Evolutionary conservation across 2,329 filamentous ascomycete genomes (phyloP), one percentile per base, ranked within the genome.

Genomic region (Verticillium klebahnii): DNA sequence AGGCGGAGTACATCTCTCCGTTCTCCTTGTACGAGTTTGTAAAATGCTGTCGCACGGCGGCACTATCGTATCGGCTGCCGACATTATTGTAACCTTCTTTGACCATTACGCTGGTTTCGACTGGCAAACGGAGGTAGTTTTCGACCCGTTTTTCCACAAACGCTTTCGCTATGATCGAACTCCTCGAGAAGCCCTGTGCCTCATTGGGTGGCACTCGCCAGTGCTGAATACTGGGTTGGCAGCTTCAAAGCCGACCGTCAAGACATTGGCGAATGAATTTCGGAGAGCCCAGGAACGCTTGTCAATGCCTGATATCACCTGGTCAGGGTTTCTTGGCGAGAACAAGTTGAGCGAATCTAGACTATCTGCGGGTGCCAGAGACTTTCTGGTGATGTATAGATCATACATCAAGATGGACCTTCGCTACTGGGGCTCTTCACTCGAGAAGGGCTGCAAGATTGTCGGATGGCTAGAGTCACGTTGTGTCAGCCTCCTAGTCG

Each of bases 391-490:
- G 1, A 68, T 73, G 0, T 85, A 84, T 69, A 80, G 76, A 60
- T 82, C 75, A 59, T 90, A 86, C 67, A 72, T 87, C 61, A 85
- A 83, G 67, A 80, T 90, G 59, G 83, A 88, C 61, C 78, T 85
- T 1, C 85, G 87, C 56, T 90, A 87, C 71, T 90, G 88, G 88
- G 86, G 86, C 1, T 73, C 81, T 7, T 85, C 85, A 2, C 73
- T 80, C 1, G 73, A 78, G 1, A 84, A 81, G 60, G 84, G 85
- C 1, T 82, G 80, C 23, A 75, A 77, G 14, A 80, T 88, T 57
- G 74, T 89, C 0, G 84, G 85, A 12, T 89, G 87, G 87, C 71
- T 90, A 2, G 87, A 89, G 67, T 87, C 85, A 8, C 79, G 83
- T 60, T 86, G 82, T 60, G 77, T 85, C 2, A 74, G 78, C 62